phyloP scores from a whole-genome alignment of 176 grass and related monocot species.

The Zea mays region Zm-B73-REFERENCE-NAM-5.0 NC_050098.1:210994001-210994500 shows the following conservation, averaged over 20 bases:
- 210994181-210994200: constrained; percentile 32
- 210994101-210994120: constrained; percentile 57
- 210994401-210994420: constrained; percentile 86
- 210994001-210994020: constrained; percentile 37
- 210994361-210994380: constrained; percentile 77
- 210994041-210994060: constrained; percentile 43
- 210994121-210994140: constrained; percentile 46
- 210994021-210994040: constrained; percentile 48
- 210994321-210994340: constrained; percentile 88
- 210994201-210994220: constrained; percentile 32
- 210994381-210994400: constrained; percentile 65
- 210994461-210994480: constrained; percentile 41
- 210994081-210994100: constrained; percentile 26
- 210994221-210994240: constrained; percentile 41
- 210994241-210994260: constrained; percentile 86
- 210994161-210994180: constrained; percentile 28
- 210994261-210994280: constrained; percentile 49
- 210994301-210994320: constrained; percentile 92
- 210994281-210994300: constrained; percentile 61
- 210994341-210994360: constrained; percentile 88
- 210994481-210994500: constrained; percentile 46
- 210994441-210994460: constrained; percentile 60
- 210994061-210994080: constrained; percentile 37
- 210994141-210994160: constrained; percentile 32
- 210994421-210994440: constrained; percentile 89